Base-by-base conservation (phyloP, 2,329 filamentous ascomycete species). In the Thermothelomyces thermophilus region DNA sequence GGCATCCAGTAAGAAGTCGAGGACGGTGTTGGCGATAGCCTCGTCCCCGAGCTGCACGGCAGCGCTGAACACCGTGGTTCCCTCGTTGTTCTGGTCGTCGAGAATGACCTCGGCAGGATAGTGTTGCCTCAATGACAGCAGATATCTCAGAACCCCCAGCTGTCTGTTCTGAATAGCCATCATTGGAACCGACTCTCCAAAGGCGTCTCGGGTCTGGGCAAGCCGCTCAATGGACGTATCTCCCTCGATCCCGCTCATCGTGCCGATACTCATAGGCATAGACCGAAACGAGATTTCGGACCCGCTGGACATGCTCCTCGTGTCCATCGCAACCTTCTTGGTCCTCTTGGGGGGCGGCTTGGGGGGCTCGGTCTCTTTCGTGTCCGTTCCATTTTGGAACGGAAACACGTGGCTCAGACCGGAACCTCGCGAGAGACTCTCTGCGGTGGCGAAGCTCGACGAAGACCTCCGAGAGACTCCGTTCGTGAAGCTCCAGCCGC, bases 311-410 rank as follows among this genome's bases (percentile, higher is more conserved):
- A 94, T 77, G 60, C 91, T 96, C 57, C 90, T 76, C 14, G 86
- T 86, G 62, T 95, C 89, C 86, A 96, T 86, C 0, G 89, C 87
- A 0, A 97, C 91, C 58, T 78, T 88, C 66, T 93, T 94, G 31
- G 78, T 70, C 58, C 77, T 79, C 51, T 80, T 80, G 4, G 68
- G 62, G 2, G 71, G 67, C 13, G 62, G 56, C 2, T 63, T 47
- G 3, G 67, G 61, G 8, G 60, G 53, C 2, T 64, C 59, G 2
- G 48, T 58, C 40, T 54, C 53, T 2, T 62, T 56, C 3, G 70
- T 51, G 2, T 63, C 56, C 2, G 71, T 74, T 52, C 80, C 79
- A 48, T 76, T 78, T 64, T 95, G 87, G 55, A 95, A 97, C 0
- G 90, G 91, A 59, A 96, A 96, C 1, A 97, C 90, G 63, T 97